These are phyloP conservation scores for Pseudogymnoascus sp. DNA, from an alignment of 2,329 filamentous ascomycete species.

Conservation along the genomic window DNA sequence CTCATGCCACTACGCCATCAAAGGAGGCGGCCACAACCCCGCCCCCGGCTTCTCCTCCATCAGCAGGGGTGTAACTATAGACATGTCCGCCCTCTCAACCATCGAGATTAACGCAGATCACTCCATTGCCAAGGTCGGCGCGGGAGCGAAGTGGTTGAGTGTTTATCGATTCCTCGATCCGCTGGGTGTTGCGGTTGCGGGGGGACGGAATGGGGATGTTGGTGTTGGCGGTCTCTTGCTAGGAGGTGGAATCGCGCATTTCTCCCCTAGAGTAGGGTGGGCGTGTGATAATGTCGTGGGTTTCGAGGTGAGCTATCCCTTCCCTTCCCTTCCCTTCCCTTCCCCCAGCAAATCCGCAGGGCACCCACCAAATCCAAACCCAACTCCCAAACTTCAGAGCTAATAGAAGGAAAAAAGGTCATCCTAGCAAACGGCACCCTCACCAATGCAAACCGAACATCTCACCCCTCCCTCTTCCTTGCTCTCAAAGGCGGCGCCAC, in stretches of 20 bases:
- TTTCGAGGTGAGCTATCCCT: too few relatives aligned
- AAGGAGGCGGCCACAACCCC: background rate
- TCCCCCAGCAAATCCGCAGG: too few relatives aligned
- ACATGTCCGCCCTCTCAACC: background rate
- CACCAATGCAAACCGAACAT: slow-evolving; percentile 3
- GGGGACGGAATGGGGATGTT: background rate
- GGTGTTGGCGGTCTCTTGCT: background rate
- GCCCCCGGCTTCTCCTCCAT: slow-evolving; percentile 3
- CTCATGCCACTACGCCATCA: slow-evolving; percentile 9
- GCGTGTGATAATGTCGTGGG: slow-evolving; percentile 7
- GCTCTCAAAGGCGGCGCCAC: slow-evolving; percentile 25
- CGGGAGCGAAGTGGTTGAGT: slow-evolving; percentile 8
- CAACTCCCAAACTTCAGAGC: too few relatives aligned
- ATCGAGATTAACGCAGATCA: background rate
- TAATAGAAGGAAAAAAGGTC: too few relatives aligned
- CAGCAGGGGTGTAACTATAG: slow-evolving; percentile 8
- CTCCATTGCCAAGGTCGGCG: background rate
- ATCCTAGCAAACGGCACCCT: slow-evolving; percentile 12
- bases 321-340: too few relatives aligned
- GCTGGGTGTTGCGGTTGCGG: background rate
- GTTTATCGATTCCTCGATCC: slow-evolving; percentile 8
- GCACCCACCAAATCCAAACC: too few relatives aligned
- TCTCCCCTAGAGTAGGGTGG: background rate
- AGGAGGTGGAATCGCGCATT: slow-evolving; percentile 8
- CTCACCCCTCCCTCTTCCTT: slow-evolving; percentile 22